Base-by-base conservation (phyloP, 495 filamentous ascomycete genomes). In the Xylaria scruposa region DNA sequence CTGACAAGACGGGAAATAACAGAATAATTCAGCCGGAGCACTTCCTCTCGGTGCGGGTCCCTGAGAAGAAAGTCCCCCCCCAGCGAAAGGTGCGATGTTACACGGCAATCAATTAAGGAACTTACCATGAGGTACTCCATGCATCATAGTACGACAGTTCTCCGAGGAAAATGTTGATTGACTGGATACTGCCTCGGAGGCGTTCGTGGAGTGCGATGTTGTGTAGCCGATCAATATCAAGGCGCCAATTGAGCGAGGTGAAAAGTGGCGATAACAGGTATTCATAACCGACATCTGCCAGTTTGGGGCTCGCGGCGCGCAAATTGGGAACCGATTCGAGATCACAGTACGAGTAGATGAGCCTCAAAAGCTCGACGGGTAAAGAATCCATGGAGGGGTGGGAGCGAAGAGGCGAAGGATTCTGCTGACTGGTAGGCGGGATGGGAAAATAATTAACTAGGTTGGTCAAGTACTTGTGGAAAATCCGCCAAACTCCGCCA, bases 351-450 rank as follows among this genome's bases (percentile, higher is more conserved):
- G 80, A 75, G 70, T 81, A 86, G 73, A 86, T 79, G 76, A 85
- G 82, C 71, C 81, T 78, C 49, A 86, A 68, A 58, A 86, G 81
- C 80, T 86, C 84, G 64, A 85, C 83, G 13, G 84, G 84, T 54
- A 85, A 78, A 65, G 69, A 73, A 76, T 79, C 77, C 77, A 79
- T 79, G 75, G 59, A 21, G 69, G 70, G 67, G 61, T 46, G 40
- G 31, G 10, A 40, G 65, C 58, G 59, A n/a, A 17, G n/a, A 17
- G 19, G 46, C 10, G 63, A 61, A 8, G 67, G 54, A 51, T 62
- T 53, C 46, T 53, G 58, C 59, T 53, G 58, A 56, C 59, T 29
- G 42, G 44, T 12, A 62, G 70, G 66, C 71, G 71, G 59, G 60
- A 73, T 56, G 36, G 66, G 33, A 33, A 17, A 44, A 29, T 46